These are phyloP conservation scores for Alternaria infectoria DNA, from an alignment of 2,329 filamentous ascomycete species.

Conservation along the genomic window DNA sequence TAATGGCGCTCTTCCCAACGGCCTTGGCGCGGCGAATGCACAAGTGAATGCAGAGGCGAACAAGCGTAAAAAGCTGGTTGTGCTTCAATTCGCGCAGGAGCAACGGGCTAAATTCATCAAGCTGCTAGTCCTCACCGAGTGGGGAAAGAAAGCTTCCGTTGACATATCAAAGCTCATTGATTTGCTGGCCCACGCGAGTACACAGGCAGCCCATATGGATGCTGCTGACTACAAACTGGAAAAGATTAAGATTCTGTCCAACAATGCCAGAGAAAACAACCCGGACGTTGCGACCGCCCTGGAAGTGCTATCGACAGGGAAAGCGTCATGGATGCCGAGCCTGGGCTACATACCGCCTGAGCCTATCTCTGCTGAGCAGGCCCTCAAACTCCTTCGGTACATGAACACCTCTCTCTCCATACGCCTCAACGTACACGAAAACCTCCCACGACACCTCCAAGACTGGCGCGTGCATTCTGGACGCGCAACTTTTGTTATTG, in stretches of 20 bases:
- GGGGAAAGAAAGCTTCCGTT: slow-evolving; percentile 70
- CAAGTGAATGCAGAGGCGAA: slow-evolving; percentile 37
- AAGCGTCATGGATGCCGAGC: slow-evolving; percentile 79
- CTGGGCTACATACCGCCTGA: slow-evolving; percentile 79
- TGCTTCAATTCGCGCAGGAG: slow-evolving; percentile 80
- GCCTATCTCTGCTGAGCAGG: slow-evolving; percentile 71
- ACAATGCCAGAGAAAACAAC: slow-evolving; percentile 77
- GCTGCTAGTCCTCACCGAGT: slow-evolving; percentile 85
- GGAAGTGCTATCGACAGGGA: slow-evolving; percentile 80
- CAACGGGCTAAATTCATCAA: slow-evolving; percentile 91
- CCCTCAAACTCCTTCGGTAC: slow-evolving; percentile 76
- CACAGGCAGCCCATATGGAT: slow-evolving; percentile 39
- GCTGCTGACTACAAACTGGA: slow-evolving; percentile 66
- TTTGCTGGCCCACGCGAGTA: slow-evolving; percentile 72
- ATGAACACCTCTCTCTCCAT: slow-evolving; percentile 84
- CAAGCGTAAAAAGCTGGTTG: slow-evolving; percentile 69
- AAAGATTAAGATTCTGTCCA: slow-evolving; percentile 74
- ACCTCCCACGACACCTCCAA: slow-evolving; percentile 77
- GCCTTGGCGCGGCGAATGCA: slow-evolving; percentile 40
- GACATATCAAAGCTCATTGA: slow-evolving; percentile 89
- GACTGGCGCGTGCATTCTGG: slow-evolving; percentile 82
- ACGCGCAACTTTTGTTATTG: slow-evolving; percentile 85
- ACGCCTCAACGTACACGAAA: slow-evolving; percentile 83
- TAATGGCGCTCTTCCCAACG: slow-evolving; percentile 51
- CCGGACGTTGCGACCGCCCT: slow-evolving; percentile 91